Evolutionary conservation across 108 stramenopile genomes (phyloP), one percentile per base, ranked within the genome.

Genomic region (Aurantiochytrium sp.): DNA sequence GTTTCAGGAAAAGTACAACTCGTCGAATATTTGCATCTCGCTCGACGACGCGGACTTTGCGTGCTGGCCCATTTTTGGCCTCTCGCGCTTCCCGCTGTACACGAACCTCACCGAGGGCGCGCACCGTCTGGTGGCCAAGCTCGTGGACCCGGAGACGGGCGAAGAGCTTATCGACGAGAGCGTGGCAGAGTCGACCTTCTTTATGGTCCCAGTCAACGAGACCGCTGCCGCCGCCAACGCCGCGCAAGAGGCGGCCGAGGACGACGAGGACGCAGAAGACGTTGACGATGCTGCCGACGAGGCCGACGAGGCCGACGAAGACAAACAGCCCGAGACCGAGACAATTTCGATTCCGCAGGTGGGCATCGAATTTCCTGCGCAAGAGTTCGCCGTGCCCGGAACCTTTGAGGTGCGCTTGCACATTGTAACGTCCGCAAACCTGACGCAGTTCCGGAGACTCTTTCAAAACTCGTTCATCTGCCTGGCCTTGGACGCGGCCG

Each of bases 61-160:
- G 12, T 81, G 73, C 73, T 81, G 73, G 73, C 73, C 73, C 39
- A 81, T 81, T 48, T 48, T 81, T 41, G 73, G 73, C 30, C 73
- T 81, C 17, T 81, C 73, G 1, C 39, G 45, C 1, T 81, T 81
- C 45, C 73, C 73, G 1, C 45, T 81, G 39, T 81, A 81, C 45
- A 81, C 73, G 4, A 81, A 81, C 39, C 1, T 81, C 19, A 48
- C 73, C 2, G 45, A 48, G 45, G 73, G 73, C 27, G 42, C 39
- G 39, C 73, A 81, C 32, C 39, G 19, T 30, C 42, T 81, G 21
- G 73, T 81, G n/a, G 39, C 73, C 39, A 81, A 81, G 73, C 73
- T 81, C 30, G 45, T 81, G n/a, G 73, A 81, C 24, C 73, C 73
- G n/a, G 12, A 22, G 39, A 81, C 73, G 6, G 73, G 73, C n/a